These are phyloP conservation scores for Eucalyptus guilfoylei DNA, from an alignment of 345 rosid genomes.

Conservation along the genomic window DNA sequence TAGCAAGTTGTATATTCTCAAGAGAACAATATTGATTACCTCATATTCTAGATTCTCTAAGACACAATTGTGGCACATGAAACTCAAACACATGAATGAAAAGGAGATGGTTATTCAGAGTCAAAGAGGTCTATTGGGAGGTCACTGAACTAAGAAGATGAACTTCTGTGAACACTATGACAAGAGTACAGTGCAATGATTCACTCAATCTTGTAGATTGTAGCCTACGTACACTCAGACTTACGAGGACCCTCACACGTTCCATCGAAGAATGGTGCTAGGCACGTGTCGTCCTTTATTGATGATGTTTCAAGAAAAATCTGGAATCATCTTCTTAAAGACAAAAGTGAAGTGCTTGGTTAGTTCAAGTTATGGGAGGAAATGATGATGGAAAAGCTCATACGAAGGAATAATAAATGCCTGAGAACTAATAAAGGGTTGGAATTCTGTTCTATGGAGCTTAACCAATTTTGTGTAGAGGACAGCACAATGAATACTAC, in stretches of 20 bases:
- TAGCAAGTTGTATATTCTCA: not conserved
- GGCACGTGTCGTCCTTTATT: not conserved
- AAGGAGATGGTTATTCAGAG: not conserved
- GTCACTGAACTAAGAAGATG: not conserved
- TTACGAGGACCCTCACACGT: not conserved
- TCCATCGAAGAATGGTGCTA: not conserved
- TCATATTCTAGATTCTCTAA: not conserved
- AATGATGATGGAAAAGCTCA: not conserved
- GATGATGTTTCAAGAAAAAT: not conserved
- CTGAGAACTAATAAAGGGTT: not conserved
- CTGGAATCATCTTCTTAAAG: not conserved
- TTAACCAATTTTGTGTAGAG: not conserved
- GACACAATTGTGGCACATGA: not conserved
- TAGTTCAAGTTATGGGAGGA: not conserved
- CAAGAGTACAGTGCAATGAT: not conserved
- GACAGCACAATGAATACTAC: not conserved
- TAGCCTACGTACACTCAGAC: not conserved
- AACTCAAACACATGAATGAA: not conserved
- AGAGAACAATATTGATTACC: not conserved
- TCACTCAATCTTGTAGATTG: not conserved
- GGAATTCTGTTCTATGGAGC: not conserved
- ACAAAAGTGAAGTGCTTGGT: not conserved
- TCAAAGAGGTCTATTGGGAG: not conserved
- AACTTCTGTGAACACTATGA: too few species aligned
- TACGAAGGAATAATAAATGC: not conserved